Evolutionary conservation across 257 asterid genomes (phyloP), one percentile per base, ranked within the genome.

Genomic region (Verbascum thapsus): DNA sequence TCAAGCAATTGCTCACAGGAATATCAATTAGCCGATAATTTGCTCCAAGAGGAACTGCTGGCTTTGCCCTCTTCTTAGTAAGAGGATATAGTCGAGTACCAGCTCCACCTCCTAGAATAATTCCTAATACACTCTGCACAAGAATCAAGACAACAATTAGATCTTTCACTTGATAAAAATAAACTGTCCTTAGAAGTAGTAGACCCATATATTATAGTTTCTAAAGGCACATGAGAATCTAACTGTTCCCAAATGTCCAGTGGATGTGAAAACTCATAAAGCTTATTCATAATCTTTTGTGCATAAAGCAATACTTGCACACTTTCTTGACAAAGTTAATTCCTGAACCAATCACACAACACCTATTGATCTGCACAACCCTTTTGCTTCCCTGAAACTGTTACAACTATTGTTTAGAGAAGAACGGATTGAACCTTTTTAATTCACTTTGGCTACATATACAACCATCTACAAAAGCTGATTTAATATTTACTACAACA

Each of bases 31-130:
- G 58, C 58, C 98, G 80, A 67, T 91, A 91, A 69, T 89, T 88
- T 64, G 96, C 98, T 69, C 98, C 98, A 22, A 91, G 85, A 43
- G 98, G 96, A 76, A 91, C 98, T 11, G 96, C 98, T 47, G 98
- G 98, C 74, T 91, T 91, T 11, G 96, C 98, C 68, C 98, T 76
- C 76, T 91, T 91, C 80, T 91, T 91, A 38, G 98, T 91, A 26
- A 91, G 80, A 55, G 98, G 98, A 64, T 91, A 91, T 61, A 91
- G 98, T 44, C 98, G 77, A 49, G 98, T 88, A 26, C 98, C 98
- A 61, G 98, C 98, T 68, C 98, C 98, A 62, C 98, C 98, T 52
- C 98, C 98, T 17, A 88, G 88, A 71, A 91, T 88, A 63, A 91
- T 83, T 61, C 98, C 98, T 76, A 91, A 81, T 26, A 91, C 98